phyloP scores from a whole-genome alignment of 371 early-diverging fungal genomes.

The Circinella minor region DNA sequence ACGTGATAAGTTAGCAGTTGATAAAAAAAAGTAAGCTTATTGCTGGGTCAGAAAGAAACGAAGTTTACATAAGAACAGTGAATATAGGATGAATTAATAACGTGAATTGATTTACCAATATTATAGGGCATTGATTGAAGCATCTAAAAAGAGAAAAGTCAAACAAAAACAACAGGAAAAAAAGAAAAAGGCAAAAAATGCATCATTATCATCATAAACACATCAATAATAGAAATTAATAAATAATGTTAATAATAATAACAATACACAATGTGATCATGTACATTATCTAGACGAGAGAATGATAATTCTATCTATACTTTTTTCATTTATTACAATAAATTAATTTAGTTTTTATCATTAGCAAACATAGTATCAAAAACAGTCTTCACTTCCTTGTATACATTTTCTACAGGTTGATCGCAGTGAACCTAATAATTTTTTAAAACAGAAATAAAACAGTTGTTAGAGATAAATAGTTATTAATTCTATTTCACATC shows the following conservation, averaged over 20 bases:
- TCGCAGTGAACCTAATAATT: constrained; percentile 48
- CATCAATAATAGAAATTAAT: too few species aligned
- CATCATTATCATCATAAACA: constrained; percentile 8
- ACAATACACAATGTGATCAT: too few species aligned
- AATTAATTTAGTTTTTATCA: not conserved
- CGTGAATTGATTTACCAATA: too few species aligned
- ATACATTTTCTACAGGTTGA: constrained; percentile 56
- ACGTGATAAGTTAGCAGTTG: constrained; percentile 31
- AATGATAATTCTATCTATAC: not conserved
- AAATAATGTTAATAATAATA: not conserved
- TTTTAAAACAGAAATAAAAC: not conserved
- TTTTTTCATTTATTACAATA: not conserved
- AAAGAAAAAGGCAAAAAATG: constrained; percentile 19
- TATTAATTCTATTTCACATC: too few species aligned
- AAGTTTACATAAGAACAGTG: too few species aligned
- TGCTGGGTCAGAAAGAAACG: not conserved
- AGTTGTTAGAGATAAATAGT: not conserved
- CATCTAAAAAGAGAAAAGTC: constrained; percentile 44
- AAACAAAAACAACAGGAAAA: constrained; percentile 27
- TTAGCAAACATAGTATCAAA: constrained; percentile 37
- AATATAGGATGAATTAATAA: too few species aligned
- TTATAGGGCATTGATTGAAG: constrained; percentile 42
- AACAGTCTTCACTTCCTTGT: constrained; percentile 45
- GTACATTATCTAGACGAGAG: too few species aligned
- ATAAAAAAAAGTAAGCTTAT: constrained; percentile 32